Conservation (phyloP, 164 flowering plant genomes). For the Stephania cephalantha region DNA sequence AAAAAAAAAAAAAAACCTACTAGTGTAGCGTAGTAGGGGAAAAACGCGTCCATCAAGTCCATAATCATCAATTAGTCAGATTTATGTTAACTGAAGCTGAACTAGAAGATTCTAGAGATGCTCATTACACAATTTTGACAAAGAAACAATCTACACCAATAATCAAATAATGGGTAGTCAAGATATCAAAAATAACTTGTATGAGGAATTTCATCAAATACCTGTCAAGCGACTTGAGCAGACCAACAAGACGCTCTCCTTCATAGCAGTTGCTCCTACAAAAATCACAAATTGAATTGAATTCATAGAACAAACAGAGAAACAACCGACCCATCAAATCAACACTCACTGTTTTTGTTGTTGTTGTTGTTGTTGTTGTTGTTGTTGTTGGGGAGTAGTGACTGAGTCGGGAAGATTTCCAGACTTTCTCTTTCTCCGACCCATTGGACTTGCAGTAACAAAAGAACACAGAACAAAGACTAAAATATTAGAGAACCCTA, state of each 20-base stretch:
- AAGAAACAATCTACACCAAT: not conserved
- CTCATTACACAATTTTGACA: not conserved
- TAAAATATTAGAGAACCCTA: not conserved
- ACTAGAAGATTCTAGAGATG: not conserved
- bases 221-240: conserved; percentile 49
- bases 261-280: conserved; percentile 34
- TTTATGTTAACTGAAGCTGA: not conserved
- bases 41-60: not conserved
- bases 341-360: conserved; percentile 12
- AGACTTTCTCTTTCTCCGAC: conserved; percentile 18
- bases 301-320: not conserved
- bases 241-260: conserved; percentile 46
- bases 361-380: conserved; percentile 8
- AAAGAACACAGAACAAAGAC: not conserved
- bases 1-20: too few species aligned
- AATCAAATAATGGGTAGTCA: not conserved
- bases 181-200: not conserved
- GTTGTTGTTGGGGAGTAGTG: conserved; percentile 7
- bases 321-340: not conserved
- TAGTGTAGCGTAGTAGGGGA: too few species aligned
- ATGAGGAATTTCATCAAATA: conserved; percentile 10
- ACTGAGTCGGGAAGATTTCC: conserved; percentile 1
- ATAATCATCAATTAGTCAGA: not conserved
- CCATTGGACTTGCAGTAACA: conserved; percentile 12
- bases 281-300: not conserved